A percentile compares a stretch with the other conserved stretches of the same genome.
phyloP scores from a whole-genome alignment of 192 early-diverging fungal species.

The Podila verticillata region DNA sequence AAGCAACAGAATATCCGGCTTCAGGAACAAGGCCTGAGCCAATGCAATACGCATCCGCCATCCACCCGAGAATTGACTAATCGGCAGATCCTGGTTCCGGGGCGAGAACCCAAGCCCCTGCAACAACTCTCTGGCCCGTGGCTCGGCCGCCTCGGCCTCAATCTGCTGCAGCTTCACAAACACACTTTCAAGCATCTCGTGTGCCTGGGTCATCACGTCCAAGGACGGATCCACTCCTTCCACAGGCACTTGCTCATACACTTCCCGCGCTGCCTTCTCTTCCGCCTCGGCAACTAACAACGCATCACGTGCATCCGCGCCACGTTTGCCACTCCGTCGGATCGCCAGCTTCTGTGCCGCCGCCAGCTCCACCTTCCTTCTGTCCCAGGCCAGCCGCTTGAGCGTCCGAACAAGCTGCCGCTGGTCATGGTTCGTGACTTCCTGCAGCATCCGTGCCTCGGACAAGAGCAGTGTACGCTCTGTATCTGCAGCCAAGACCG shows the following conservation, averaged over 20 bases:
- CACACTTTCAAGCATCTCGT: slow-evolving; percentile 64
- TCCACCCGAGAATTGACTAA: slow-evolving; percentile 81
- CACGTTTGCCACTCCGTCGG: slow-evolving; percentile 72
- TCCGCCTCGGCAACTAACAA: slow-evolving; percentile 54
- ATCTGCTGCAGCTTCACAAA: slow-evolving; percentile 68
- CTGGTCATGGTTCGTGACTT: slow-evolving; percentile 55
- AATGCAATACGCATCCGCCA: slow-evolving; percentile 91
- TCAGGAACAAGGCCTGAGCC: slow-evolving; percentile 83
- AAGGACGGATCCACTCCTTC: slow-evolving; percentile 47
- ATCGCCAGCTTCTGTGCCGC: slow-evolving; percentile 69
- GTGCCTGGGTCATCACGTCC: slow-evolving; percentile 63
- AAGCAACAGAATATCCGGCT: slow-evolving; percentile 85
- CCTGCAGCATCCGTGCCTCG: slow-evolving; percentile 59
- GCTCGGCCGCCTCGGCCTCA: slow-evolving; percentile 68
- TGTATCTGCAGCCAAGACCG: slow-evolving; percentile 71
- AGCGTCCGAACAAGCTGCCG: slow-evolving; percentile 50
- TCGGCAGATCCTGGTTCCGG: slow-evolving; percentile 68
- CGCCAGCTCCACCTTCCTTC: slow-evolving; percentile 50
- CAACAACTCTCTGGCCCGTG: slow-evolving; percentile 76
- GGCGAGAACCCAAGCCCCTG: slow-evolving; percentile 77
- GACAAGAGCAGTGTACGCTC: slow-evolving; percentile 60
- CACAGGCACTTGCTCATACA: slow-evolving; percentile 36
- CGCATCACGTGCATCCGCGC: slow-evolving; percentile 65
- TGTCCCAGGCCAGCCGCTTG: slow-evolving; percentile 51
- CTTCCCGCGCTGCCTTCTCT: slow-evolving; percentile 43